These are phyloP conservation scores for Agaricus subrufescens DNA, from an alignment of 768 basidiomycete genomes.

Conservation along the genomic window DNA sequence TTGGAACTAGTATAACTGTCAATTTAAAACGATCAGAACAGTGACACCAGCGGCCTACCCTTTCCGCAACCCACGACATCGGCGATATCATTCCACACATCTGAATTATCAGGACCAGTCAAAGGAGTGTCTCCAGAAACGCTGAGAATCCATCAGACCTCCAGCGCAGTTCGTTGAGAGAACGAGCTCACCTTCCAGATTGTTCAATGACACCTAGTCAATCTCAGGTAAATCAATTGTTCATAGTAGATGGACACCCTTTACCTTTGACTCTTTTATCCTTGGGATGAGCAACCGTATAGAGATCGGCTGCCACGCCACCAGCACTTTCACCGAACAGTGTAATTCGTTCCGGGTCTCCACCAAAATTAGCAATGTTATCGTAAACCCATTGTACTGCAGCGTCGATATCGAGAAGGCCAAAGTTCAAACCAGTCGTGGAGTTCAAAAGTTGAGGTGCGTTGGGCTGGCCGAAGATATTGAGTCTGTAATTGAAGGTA, in stretches of 20 bases:
- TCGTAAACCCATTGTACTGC: slow-evolving; percentile 42
- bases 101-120: slow-evolving; percentile 15
- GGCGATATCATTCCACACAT: slow-evolving; percentile 27
- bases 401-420: slow-evolving; percentile 32
- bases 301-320: slow-evolving; percentile 27
- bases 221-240: not conserved
- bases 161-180: not conserved
- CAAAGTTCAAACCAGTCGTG: slow-evolving; percentile 30
- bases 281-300: slow-evolving; percentile 28
- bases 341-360: slow-evolving; percentile 32
- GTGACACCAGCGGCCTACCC: slow-evolving; percentile 16
- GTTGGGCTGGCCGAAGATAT: slow-evolving; percentile 36
- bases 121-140: slow-evolving; percentile 11
- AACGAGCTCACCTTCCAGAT: slow-evolving; percentile 28
- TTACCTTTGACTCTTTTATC: slow-evolving; percentile 26
- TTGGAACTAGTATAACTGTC: slow-evolving; percentile 8
- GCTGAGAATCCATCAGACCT: not conserved
- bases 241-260: not conserved
- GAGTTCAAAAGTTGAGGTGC: slow-evolving; percentile 29
- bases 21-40: not conserved
- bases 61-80: slow-evolving; percentile 26
- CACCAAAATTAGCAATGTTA: slow-evolving; percentile 43
- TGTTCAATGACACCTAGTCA: slow-evolving; percentile 27
- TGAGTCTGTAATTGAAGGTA: slow-evolving; percentile 34
- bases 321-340: slow-evolving; percentile 36